These are phyloP conservation scores for Pichia sp. DNA, from an alignment of 1,139 yeast species.

Conservation along the genomic window DNA sequence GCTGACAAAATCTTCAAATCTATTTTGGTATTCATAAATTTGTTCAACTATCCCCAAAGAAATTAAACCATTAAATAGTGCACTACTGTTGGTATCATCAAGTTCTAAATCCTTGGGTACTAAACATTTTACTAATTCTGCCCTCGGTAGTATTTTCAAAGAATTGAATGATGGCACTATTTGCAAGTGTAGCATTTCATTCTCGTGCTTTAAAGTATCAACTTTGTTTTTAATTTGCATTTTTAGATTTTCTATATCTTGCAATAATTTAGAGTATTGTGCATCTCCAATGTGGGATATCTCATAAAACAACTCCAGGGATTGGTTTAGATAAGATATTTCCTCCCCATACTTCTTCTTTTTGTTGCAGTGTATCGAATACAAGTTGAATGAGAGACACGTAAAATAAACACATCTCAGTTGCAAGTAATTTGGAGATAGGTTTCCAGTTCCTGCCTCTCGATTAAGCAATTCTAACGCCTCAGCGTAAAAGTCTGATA, in stretches of 20 bases:
- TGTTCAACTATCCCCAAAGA: constrained; percentile 67
- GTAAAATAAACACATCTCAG: constrained; percentile 61
- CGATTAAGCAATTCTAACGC: constrained; percentile 35
- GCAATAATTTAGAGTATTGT: constrained; percentile 14
- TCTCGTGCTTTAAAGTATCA: constrained; percentile 67
- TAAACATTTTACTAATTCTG: constrained; percentile 54
- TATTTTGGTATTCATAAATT: constrained; percentile 64
- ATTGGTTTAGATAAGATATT: constrained; percentile 47
- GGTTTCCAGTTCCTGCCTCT: not conserved
- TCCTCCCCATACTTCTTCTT: constrained; percentile 64
- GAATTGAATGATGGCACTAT: constrained; percentile 49
- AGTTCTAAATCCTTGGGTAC: constrained; percentile 36
- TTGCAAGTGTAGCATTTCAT: constrained; percentile 72
- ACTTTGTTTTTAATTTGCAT: constrained; percentile 43
- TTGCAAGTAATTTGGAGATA: not conserved
- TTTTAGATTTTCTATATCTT: constrained; percentile 21
- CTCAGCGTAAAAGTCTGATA: constrained; percentile 50
- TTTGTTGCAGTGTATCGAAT: constrained; percentile 48
- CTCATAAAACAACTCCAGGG: constrained; percentile 40
- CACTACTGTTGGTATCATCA: constrained; percentile 14
- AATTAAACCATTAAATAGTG: constrained; percentile 52
- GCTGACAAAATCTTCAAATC: constrained; percentile 55
- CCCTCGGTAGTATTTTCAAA: constrained; percentile 45
- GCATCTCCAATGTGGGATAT: not conserved
- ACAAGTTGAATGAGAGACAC: constrained; percentile 67